These are phyloP conservation scores for Kurtzmaniella quercitrusa DNA, from an alignment of 1,139 yeast species.

Conservation along the genomic window DNA sequence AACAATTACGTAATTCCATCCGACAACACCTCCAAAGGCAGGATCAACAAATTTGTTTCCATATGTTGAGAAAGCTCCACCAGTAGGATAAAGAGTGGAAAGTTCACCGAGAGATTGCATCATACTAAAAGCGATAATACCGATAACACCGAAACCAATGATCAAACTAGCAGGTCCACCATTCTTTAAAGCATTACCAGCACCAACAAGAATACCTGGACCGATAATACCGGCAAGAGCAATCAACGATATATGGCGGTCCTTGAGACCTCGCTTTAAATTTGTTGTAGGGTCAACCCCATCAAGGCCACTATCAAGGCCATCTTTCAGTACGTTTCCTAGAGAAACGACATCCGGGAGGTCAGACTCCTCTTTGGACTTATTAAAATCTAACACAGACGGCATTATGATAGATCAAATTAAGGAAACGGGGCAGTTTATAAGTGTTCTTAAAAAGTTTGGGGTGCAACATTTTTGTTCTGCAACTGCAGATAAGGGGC, in stretches of 20 bases:
- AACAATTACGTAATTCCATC: constrained; percentile 59
- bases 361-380: not conserved
- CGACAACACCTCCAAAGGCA: constrained; percentile 58
- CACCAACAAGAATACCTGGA: constrained; percentile 49
- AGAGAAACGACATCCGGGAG: not conserved
- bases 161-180: constrained; percentile 44
- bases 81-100: constrained; percentile 48
- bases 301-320: not conserved
- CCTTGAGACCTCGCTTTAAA: constrained; percentile 34
- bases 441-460: not conserved
- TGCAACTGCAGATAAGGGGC: not conserved
- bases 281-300: constrained; percentile 11
- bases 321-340: not conserved
- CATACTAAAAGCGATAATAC: constrained; percentile 53
- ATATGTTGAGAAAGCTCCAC: constrained; percentile 51
- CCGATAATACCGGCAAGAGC: constrained; percentile 56
- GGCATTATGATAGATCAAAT: constrained; percentile 4
- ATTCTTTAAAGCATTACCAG: constrained; percentile 38
- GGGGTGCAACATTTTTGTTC: not conserved
- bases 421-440: not conserved
- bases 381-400: not conserved
- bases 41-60: constrained; percentile 51
- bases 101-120: constrained; percentile 58
- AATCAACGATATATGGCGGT: constrained; percentile 41
- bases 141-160: constrained; percentile 46